phyloP scores from a whole-genome alignment of 345 rosid genomes.

The Corchorus olitorius region DNA sequence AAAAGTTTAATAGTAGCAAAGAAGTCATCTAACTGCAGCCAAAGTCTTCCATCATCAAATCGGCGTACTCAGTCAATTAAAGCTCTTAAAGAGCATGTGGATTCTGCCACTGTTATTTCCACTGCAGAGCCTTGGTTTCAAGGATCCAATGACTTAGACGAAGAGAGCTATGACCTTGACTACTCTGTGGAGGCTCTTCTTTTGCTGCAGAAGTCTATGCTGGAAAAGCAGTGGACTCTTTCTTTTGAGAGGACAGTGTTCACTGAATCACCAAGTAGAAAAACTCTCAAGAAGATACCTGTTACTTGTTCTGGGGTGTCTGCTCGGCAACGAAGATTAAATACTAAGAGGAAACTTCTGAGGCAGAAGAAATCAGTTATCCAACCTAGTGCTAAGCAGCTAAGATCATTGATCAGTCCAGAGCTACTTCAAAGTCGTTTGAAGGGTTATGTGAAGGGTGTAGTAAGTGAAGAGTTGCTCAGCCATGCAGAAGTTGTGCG shows the following conservation, averaged over 20 bases:
- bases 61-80: conserved; percentile 47
- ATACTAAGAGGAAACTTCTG: conserved; percentile 46
- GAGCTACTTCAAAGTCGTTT: conserved; percentile 60
- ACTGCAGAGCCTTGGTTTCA: conserved; percentile 41
- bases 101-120: conserved; percentile 42
- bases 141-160: conserved; percentile 42
- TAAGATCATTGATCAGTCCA: conserved; percentile 47
- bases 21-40: conserved; percentile 53
- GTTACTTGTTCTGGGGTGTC: conserved; percentile 76
- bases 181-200: conserved; percentile 76
- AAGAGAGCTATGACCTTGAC: conserved; percentile 49
- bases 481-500: conserved; percentile 78
- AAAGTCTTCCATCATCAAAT: conserved; percentile 48
- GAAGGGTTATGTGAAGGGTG: conserved; percentile 86
- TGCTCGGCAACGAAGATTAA: conserved; percentile 77
- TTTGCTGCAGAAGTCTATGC: conserved; percentile 83
- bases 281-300: conserved; percentile 44
- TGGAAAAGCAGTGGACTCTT: conserved; percentile 94
- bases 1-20: conserved; percentile 50
- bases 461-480: conserved; percentile 68
- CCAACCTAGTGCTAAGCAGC: conserved; percentile 39
- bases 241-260: conserved; percentile 54
- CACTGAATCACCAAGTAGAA: conserved; percentile 36
- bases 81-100: conserved; percentile 64
- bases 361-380: conserved; percentile 34